Base-by-base conservation (phyloP, 176 grass and related monocot species). In the Paspalum notatum region DNA sequence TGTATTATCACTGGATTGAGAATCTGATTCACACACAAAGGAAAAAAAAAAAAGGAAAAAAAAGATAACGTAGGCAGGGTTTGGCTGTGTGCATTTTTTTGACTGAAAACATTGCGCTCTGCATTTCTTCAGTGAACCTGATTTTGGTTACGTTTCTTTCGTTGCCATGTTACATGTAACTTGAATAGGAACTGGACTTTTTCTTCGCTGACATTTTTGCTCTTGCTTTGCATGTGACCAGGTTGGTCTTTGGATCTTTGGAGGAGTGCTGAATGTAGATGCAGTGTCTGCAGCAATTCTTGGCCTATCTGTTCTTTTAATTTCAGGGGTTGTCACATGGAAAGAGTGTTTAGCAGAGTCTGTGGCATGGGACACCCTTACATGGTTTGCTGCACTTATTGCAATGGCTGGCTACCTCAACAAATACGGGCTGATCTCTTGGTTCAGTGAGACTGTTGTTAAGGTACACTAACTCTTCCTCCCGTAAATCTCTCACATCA, bases 351-450 rank as follows among this genome's bases (percentile, higher is more conserved):
- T 99, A 80, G 89, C 82, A 20, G 97, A 99, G 66, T 82, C 91
- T 77, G 97, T 99, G 25, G 97, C 97, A 48, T 99, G 97, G 97
- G 97, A 99, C 76, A 96, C 97, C 16, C 97, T 99, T 79, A 99
- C 93, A 38, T 96, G 97, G 97, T 99, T 99, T 90, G 97, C 97
- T 32, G 97, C 97, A 17, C 87, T 99, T 62, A 99, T 96, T 26
- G 97, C 97, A 66, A 99, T 99, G 97, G 97, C 97, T 83, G 91
- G 93, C 59, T 95, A 99, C 80, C 86, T 99, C 40, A 99, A 99
- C 86, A 99, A 99, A 86, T 99, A 90, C 20, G 97, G 97, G 5
- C 59, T 99, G 27, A 99, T 96, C 77, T 83, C 97, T 84, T 99
- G 97, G 97, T 99, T 99, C 86, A 99, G 93, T 77, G 87, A 96